Conservation (phyloP, 23 red algal species). For the Gracilariopsis chorda region DNA sequence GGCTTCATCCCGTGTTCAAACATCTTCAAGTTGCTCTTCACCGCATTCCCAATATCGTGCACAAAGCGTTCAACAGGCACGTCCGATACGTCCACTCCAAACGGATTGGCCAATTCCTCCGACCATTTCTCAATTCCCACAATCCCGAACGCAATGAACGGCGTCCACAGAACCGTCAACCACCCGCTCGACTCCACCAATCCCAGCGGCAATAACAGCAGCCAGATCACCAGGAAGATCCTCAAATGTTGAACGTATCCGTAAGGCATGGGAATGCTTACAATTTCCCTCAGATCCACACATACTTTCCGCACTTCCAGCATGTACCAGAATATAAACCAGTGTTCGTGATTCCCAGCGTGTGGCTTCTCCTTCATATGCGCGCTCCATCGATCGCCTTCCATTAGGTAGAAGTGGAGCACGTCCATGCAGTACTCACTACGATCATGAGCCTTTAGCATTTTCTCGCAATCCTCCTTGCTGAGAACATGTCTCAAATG, state of each 20-base stretch:
- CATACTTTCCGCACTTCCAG: neutral
- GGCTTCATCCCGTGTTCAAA: neutral
- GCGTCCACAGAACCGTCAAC: constrained; percentile 38
- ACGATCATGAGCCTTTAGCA: neutral
- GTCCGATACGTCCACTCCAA: constrained; percentile 32
- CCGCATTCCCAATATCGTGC: neutral
- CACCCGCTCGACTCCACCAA: constrained; percentile 30
- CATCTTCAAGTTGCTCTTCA: neutral
- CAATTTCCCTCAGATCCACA: neutral
- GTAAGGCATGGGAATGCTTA: constrained; percentile 19
- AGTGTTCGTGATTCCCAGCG: neutral
- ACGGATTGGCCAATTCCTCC: constrained; percentile 27
- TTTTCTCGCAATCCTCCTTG: neutral
- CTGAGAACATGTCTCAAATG: neutral
- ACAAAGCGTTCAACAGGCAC: neutral
- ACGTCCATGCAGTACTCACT: constrained; percentile 34
- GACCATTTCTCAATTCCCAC: constrained; percentile 32
- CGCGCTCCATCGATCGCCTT: neutral
- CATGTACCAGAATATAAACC: neutral
- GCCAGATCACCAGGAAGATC: constrained; percentile 45
- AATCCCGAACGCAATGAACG: constrained; percentile 44
- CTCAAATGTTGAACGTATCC: constrained; percentile 39
- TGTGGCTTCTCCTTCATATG: neutral
- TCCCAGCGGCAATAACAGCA: constrained; percentile 22
- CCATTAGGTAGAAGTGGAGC: neutral